Base-by-base conservation (phyloP, 2,329 filamentous ascomycete genomes). In the Ascochyta lentis region DNA sequence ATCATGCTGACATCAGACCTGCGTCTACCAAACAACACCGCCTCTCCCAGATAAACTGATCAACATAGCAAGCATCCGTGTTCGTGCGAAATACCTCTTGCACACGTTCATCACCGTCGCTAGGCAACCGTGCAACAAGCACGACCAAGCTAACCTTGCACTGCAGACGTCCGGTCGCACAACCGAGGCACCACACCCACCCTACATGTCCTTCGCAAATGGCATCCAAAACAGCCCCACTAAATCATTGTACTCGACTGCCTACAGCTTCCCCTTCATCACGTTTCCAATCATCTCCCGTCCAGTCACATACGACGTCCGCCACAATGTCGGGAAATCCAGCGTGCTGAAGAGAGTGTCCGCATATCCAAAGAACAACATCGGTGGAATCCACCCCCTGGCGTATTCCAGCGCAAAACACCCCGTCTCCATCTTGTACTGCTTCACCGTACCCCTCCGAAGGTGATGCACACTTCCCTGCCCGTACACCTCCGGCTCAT, bases 361-460 rank as follows among this genome's bases (percentile, higher is more conserved):
- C 60, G 91, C 90, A 75, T 89, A 94, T 57, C 92, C 92, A 76
- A 96, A 96, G 76, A 90, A 89, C 47, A 96, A 81, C 92, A 96
- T 96, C 54, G 90, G 90, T 42, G 92, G 92, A 76, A 96, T 96
- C 91, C 91, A 96, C 61, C 92, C 92, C 64, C 89, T 83, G 42
- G 90, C 90, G 76, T 93, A 91, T 82, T 94, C 91, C 66, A 95
- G 83, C 49, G 91, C 91, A 77, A 92, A 93, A 81, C 89, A 92
- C 56, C 79, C 80, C 54, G 84, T 83, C 59, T 89, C 86, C 88
- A 93, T 92, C 79, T 85, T 87, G 79, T 94, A 94, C 83, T 95
- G 91, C 83, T 91, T 92, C 56, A 88, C 89, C 55, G 81, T 78
- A 64, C 90, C 90, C 59, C 90, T 84, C 60, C 67, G 81, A 65